Evolutionary conservation across 2,329 filamentous ascomycete species (phyloP).

Genomic region (Stachybotrys elegans): DNA sequence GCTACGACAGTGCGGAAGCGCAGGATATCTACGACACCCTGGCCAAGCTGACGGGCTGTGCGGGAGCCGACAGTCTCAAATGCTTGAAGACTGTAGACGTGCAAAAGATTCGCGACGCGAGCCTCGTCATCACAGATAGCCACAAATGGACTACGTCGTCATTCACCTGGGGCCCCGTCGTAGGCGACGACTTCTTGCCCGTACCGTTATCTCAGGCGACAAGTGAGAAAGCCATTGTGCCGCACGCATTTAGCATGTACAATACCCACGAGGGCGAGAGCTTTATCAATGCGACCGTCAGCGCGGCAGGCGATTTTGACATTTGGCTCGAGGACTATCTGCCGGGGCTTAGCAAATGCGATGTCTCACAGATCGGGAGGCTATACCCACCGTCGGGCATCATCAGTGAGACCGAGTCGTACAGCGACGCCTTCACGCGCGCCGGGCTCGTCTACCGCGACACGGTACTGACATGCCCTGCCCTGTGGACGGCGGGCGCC

Average conservation of each 20-base stretch:
- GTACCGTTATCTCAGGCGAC: not conserved
- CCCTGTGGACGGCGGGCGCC: not conserved
- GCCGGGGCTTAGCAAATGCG: not conserved
- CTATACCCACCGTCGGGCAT: not conserved
- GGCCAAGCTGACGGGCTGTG: not conserved
- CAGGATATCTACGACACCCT: not conserved
- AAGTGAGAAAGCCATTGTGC: not conserved
- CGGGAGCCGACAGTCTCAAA: not conserved
- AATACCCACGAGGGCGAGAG: constrained; percentile 2
- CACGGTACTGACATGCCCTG: not conserved
- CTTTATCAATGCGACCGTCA: not conserved
- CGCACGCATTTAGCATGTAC: not conserved
- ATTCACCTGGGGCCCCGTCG: constrained; percentile 1
- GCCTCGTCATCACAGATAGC: not conserved
- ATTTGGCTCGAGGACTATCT: not conserved
- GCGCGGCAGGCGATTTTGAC: not conserved
- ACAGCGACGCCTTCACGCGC: not conserved
- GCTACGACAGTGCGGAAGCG: not conserved
- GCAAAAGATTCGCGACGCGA: not conserved
- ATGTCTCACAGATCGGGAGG: not conserved
- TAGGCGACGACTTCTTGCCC: not conserved
- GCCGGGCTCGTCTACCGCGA: constrained; percentile 1
- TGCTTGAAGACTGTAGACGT: constrained; percentile 1
- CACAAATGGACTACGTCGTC: not conserved
- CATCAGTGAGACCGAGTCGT: not conserved